Percentiles rank a stretch among this genome's conserved stretches.
Evolutionary conservation across 148 eudicot species (phyloP).

Genomic region (Selenicereus undatus): DNA sequence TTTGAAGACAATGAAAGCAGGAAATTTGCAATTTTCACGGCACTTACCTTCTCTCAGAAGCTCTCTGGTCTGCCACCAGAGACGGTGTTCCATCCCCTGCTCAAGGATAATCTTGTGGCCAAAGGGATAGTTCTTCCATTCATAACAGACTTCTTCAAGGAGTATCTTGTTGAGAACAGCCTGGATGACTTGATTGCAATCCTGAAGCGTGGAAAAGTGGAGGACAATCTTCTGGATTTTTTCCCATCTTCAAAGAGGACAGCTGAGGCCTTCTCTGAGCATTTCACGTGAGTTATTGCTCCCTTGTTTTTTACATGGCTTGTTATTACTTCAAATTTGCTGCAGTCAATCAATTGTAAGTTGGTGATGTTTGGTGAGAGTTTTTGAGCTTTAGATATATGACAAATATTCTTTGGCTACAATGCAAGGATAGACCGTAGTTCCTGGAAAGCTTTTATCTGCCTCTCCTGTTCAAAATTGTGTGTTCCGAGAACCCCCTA

Average conservation of each 20-base stretch:
- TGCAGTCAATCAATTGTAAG: not conserved
- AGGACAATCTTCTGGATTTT: conserved; percentile 79
- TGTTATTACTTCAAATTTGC: not conserved
- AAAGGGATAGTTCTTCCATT: conserved; percentile 94
- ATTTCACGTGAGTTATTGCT: conserved; percentile 71
- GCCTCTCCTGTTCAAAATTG: not conserved
- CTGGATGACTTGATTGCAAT: conserved; percentile 90
- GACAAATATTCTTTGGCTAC: not conserved
- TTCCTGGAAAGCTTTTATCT: not conserved
- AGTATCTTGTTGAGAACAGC: conserved; percentile 86
- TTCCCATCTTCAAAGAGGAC: conserved; percentile 81
- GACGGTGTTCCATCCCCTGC: conserved; percentile 94
- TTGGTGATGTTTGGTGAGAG: not conserved
- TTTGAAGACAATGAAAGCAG: conserved; percentile 89
- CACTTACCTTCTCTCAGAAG: conserved; percentile 96
- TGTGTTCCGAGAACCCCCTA: not conserved
- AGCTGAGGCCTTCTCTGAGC: conserved; percentile 88
- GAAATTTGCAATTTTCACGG: conserved; percentile 94
- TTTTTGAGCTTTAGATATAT: not conserved
- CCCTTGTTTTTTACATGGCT: not conserved
- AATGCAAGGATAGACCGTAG: not conserved
- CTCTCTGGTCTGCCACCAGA: conserved; percentile 97
- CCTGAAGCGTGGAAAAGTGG: conserved; percentile 89
- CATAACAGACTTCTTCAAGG: conserved; percentile 93
- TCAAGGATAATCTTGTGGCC: conserved; percentile 89